Conservation (phyloP, 2,329 filamentous ascomycete species). For the Penicillium nordicum region DNA sequence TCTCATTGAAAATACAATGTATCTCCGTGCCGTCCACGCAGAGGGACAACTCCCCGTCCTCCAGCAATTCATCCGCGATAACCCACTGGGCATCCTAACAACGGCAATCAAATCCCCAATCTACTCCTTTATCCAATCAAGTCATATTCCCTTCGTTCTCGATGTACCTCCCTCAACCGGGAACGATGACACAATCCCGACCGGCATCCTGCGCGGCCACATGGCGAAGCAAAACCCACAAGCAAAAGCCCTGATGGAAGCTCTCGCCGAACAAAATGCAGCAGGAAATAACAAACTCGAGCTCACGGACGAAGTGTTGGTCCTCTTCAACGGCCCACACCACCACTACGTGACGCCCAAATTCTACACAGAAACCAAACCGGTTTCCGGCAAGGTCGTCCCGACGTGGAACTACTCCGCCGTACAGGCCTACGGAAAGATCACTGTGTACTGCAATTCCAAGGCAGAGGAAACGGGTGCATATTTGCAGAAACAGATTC, state of each 20-base stretch:
- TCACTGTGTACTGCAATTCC: conserved; percentile 53
- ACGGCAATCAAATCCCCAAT: conserved; percentile 46
- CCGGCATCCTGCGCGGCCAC: conserved; percentile 55
- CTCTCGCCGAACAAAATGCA: conserved; percentile 58
- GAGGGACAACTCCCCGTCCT: conserved; percentile 51
- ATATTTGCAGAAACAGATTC: conserved; percentile 53
- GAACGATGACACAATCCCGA: conserved; percentile 30
- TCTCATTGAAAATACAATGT: conserved; percentile 44
- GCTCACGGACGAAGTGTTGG: conserved; percentile 53
- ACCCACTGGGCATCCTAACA: conserved; percentile 54
- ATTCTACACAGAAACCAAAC: conserved; percentile 64
- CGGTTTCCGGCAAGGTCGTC: conserved; percentile 22
- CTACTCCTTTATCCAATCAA: conserved; percentile 54
- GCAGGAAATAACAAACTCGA: conserved; percentile 46
- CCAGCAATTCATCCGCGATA: conserved; percentile 55
- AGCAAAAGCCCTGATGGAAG: conserved; percentile 6
- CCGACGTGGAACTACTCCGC: too few relatives aligned
- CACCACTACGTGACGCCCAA: conserved; percentile 65
- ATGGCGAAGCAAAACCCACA: conserved; percentile 13
- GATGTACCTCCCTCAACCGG: conserved; percentile 43
- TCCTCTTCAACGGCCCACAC: conserved; percentile 58
- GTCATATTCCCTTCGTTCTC: conserved; percentile 60
- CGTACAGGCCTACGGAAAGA: conserved; percentile 51
- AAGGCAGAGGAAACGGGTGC: conserved; percentile 43
- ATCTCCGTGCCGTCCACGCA: conserved; percentile 53